Evolutionary conservation across 2,329 filamentous ascomycete species (phyloP), one percentile per base, ranked within the genome.

Genomic region (Furcasterigmium furcatum): DNA sequence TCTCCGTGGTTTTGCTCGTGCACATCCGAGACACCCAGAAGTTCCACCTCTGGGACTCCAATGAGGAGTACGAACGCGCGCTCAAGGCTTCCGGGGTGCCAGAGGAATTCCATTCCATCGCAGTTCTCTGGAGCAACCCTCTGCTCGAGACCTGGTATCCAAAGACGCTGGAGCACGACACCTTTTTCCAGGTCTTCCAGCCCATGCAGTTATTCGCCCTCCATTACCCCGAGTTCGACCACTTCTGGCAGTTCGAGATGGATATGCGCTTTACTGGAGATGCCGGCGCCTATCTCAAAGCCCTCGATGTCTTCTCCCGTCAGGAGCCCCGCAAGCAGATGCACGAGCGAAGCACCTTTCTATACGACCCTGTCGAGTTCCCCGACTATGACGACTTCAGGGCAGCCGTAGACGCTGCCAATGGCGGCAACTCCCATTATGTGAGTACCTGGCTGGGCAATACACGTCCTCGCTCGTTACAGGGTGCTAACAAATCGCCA

Each of bases 91-190:
- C 79, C 58, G 75, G 85, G 55, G 65, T 87, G 55, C 74, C 88
- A 1, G 72, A 79, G 49, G 88, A 92, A 58, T 95, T 95, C 64
- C 87, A 85, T 59, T 81, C 84, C 48, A 80, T 95, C 62, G 87
- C 85, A 36, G 89, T 86, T 0, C 71, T 95, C 6, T 95, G 90
- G 90, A 91, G 88, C 3, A 88, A 94, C 63, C 76, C 81, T 43
- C 88, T 92, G 64, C 92, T 95, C 87, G 76, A 77, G 47, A 74
- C 91, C 45, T 83, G 88, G 63, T 95, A 95, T 58, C 64, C 77
- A 76, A 45, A 79, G 80, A 58, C 77, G 75, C 9, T 74, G 72
- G 47, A 66, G 77, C 84, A 86, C 40, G 83, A 86, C 4, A 84
- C 88, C 40, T 87, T 87, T 64, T 79, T 87, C 41, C 79, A 77